phyloP scores from a whole-genome alignment of 768 basidiomycete species.

The Termitomyces sp. region DNA sequence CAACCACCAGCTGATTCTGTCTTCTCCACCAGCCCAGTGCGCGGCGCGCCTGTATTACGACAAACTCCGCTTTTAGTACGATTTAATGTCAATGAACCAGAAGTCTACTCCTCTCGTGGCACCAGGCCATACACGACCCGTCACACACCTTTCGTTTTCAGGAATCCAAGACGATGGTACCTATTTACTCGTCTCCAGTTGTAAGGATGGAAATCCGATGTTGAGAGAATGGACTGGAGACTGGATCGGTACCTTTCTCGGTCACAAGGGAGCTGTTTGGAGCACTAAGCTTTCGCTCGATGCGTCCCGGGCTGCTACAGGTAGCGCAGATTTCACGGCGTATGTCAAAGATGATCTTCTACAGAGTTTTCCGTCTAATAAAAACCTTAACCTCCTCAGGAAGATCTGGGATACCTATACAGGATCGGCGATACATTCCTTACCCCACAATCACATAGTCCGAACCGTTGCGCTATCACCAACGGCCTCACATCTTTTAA shows the following conservation, averaged over 20 bases:
- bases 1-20: slow-evolving; percentile 8
- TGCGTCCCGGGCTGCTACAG: slow-evolving; percentile 81
- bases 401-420: slow-evolving; percentile 96
- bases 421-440: slow-evolving; percentile 86
- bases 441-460: slow-evolving; percentile 97
- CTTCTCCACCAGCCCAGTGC: slow-evolving; percentile 24
- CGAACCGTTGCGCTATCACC: slow-evolving; percentile 89
- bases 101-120: slow-evolving; percentile 79
- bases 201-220: slow-evolving; percentile 99
- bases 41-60: slow-evolving; percentile 54
- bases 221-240: slow-evolving; percentile 96
- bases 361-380: slow-evolving; percentile 4
- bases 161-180: slow-evolving; percentile 76
- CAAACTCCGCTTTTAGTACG: slow-evolving; percentile 14
- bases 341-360: slow-evolving; percentile 33
- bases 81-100: slow-evolving; percentile 53
- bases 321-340: slow-evolving; percentile 97
- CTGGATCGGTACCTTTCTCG: slow-evolving; percentile 93
- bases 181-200: slow-evolving; percentile 90
- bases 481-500: slow-evolving; percentile 60
- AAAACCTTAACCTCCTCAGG: slow-evolving; percentile 33
- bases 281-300: slow-evolving; percentile 87
- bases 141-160: slow-evolving; percentile 93
- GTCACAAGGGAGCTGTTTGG: slow-evolving; percentile 96
- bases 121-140: slow-evolving; percentile 80